Percentiles rank a stretch among this genome's conserved stretches.
Evolutionary conservation across 2,329 filamentous ascomycete genomes (phyloP).

Genomic region (Pestalotiopsis sp.): DNA sequence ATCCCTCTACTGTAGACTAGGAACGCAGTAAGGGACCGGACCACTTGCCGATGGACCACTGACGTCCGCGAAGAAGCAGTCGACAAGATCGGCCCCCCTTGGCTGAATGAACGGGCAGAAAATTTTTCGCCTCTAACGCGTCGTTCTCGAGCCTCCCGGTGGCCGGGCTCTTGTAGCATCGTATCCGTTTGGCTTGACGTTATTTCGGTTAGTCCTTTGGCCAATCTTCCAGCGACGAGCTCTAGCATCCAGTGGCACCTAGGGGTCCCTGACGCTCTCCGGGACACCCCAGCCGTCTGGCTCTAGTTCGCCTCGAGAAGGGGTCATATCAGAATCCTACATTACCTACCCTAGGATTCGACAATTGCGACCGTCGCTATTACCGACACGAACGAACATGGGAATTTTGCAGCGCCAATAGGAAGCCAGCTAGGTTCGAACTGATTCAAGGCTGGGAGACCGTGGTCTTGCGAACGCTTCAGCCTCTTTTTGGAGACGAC

Average conservation of each 20-base stretch:
- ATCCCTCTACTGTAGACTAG: background rate
- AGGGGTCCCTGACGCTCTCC: constrained; percentile 3
- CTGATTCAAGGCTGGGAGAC: constrained; percentile 6
- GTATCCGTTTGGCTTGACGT: constrained; percentile 16
- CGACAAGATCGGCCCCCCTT: constrained; percentile 8
- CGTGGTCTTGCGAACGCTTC: constrained; percentile 6
- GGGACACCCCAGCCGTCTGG: constrained; percentile 9
- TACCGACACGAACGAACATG: constrained; percentile 9
- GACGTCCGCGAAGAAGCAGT: background rate
- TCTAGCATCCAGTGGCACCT: background rate
- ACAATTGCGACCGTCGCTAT: constrained; percentile 13
- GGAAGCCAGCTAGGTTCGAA: constrained; percentile 5
- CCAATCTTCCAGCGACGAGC: constrained; percentile 11
- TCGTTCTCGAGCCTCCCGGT: background rate
- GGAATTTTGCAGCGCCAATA: constrained; percentile 11
- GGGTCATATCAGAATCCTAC: constrained; percentile 4
- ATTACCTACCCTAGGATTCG: background rate
- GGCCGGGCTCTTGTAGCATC: constrained; percentile 11
- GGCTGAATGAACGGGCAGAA: constrained; percentile 3
- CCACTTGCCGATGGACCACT: constrained; percentile 9
- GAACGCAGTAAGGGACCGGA: background rate
- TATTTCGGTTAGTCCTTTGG: constrained; percentile 17
- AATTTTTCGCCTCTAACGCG: constrained; percentile 8
- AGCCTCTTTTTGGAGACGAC: background rate
- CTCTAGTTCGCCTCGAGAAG: background rate